Conservation (phyloP, 1,284 basidiomycete genomes). For the Trichosporon ovoides region DNA sequence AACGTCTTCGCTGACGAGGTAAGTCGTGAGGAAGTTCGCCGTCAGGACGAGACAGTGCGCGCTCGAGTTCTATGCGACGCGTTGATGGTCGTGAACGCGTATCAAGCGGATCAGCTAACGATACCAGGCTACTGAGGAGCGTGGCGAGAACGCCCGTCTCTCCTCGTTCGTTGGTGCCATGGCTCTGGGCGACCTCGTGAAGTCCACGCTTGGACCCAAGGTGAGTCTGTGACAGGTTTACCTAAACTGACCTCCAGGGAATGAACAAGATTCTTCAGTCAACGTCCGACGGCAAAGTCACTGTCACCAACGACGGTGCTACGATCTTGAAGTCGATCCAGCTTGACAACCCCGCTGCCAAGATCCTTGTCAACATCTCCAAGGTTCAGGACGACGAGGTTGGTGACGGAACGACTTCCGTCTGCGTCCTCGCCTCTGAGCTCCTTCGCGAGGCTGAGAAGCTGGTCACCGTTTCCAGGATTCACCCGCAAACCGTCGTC, state of each 20-base stretch:
- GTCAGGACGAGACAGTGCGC: background rate
- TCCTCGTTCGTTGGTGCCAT: constrained; percentile 96
- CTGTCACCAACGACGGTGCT: constrained; percentile 97
- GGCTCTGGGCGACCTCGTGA: constrained; percentile 94
- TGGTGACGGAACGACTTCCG: constrained; percentile 93
- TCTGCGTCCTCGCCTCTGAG: constrained; percentile 90
- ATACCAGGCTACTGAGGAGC: constrained; percentile 84
- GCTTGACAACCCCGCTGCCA: constrained; percentile 96
- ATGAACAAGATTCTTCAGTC: constrained; percentile 64
- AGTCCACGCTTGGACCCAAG: constrained; percentile 96
- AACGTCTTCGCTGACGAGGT: constrained; percentile 51
- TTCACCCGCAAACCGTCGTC: constrained; percentile 99
- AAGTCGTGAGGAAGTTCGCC: constrained; percentile 14
- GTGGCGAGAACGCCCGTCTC: constrained; percentile 97
- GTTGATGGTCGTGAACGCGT: background rate
- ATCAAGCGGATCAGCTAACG: background rate
- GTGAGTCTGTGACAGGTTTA: constrained; percentile 47
- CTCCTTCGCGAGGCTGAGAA: constrained; percentile 93
- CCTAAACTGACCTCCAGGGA: constrained; percentile 29
- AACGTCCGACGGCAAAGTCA: constrained; percentile 82
- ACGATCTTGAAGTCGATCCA: constrained; percentile 97
- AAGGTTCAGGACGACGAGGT: constrained; percentile 99
- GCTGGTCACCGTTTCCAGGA: constrained; percentile 74
- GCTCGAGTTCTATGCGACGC: background rate
- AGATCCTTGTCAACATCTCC: constrained; percentile 99